phyloP scores from a whole-genome alignment of 2,329 filamentous ascomycete species.

The Colletotrichum costaricense region DNA sequence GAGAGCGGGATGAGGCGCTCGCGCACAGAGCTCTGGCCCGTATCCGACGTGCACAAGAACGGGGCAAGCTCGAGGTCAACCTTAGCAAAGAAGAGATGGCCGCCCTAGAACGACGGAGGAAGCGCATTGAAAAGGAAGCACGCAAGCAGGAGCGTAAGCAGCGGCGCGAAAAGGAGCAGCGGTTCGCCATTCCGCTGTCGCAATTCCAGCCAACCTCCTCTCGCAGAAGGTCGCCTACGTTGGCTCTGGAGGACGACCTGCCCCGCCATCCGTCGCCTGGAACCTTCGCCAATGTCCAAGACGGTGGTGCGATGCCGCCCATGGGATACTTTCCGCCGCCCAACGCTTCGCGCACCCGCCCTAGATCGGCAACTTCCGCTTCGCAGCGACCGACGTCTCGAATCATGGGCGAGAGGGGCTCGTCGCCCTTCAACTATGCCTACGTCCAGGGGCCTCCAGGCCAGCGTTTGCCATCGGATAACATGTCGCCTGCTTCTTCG shows the following conservation, averaged over 20 bases:
- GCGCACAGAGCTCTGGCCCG: conserved; percentile 83
- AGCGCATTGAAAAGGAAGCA: conserved; percentile 65
- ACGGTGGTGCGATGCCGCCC: conserved; percentile 53
- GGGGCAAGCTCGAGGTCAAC: conserved; percentile 82
- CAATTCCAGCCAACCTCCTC: conserved; percentile 58
- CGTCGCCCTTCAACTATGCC: conserved; percentile 58
- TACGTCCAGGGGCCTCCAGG: conserved; percentile 50
- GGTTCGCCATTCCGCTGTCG: conserved; percentile 65
- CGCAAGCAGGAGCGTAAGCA: conserved; percentile 50
- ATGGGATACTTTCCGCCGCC: conserved; percentile 65
- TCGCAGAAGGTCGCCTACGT: conserved; percentile 48
- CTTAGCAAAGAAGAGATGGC: conserved; percentile 84
- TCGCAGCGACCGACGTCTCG: conserved; percentile 50
- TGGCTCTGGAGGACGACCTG: conserved; percentile 47
- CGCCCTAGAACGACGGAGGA: conserved; percentile 77
- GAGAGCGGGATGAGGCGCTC: conserved; percentile 78
- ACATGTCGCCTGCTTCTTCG: conserved; percentile 40
- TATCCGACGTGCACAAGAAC: conserved; percentile 81
- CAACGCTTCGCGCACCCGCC: conserved; percentile 51
- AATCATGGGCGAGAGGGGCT: conserved; percentile 48
- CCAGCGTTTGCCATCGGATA: conserved; percentile 59
- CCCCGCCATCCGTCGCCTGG: conserved; percentile 53
- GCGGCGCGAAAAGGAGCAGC: conserved; percentile 55
- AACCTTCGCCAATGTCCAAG: conserved; percentile 48
- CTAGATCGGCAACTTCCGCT: conserved; percentile 54